These are phyloP conservation scores for Candida maltosa DNA, from an alignment of 805 yeast genomes.

Conservation along the genomic window DNA sequence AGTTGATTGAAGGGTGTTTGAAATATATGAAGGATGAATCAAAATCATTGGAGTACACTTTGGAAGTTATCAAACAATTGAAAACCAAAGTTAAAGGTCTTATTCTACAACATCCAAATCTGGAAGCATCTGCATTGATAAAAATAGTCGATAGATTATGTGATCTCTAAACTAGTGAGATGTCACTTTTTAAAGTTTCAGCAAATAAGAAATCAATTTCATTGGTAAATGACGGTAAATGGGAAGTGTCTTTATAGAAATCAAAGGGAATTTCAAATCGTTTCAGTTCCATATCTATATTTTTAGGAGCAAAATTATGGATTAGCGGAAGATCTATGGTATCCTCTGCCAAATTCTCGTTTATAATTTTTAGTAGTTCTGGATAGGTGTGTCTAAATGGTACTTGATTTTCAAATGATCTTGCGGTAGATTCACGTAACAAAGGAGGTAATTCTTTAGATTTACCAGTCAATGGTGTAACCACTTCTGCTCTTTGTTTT, in stretches of 20 bases:
- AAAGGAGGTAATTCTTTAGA: not conserved
- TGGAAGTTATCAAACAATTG: conserved; percentile 18
- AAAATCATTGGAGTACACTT: conserved; percentile 23
- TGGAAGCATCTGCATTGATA: conserved; percentile 9
- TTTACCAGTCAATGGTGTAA: conserved; percentile 1
- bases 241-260: conserved; percentile 2
- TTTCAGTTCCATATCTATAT: conserved; percentile 17
- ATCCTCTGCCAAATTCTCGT: conserved; percentile 9
- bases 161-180: conserved; percentile 11
- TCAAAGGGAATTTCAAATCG: conserved; percentile 14
- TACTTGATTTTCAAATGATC: conserved; percentile 16
- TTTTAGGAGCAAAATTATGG: conserved; percentile 21
- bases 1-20: conserved; percentile 18
- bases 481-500: not conserved
- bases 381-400: conserved; percentile 14
- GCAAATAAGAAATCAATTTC: conserved; percentile 24
- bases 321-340: conserved; percentile 22
- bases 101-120: conserved; percentile 6
- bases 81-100: conserved; percentile 15
- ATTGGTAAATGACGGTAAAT: conserved; percentile 1
- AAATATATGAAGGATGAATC: conserved; percentile 17
- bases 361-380: conserved; percentile 16
- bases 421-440: conserved; percentile 5
- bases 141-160: conserved; percentile 16
- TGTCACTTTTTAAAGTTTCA: not conserved